Percentiles rank a stretch among this genome's conserved stretches.
These are phyloP conservation scores for Pezicula rhizophila DNA, from an alignment of 2,329 filamentous ascomycete genomes.

Conservation along the genomic window DNA sequence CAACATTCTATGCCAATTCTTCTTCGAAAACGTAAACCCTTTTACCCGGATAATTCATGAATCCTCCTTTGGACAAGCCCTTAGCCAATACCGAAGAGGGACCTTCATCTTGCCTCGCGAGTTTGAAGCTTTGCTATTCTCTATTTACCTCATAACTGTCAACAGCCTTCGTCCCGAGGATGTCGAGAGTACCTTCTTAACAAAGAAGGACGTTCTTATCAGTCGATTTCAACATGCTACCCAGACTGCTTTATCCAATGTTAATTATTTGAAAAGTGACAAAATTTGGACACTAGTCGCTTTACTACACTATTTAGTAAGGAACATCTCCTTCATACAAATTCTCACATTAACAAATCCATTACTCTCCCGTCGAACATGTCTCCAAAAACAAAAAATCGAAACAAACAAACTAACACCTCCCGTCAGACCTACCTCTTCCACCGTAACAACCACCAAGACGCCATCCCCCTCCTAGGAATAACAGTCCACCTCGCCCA, in stretches of 20 bases:
- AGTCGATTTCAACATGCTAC: slow-evolving; percentile 5
- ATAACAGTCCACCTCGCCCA: slow-evolving; percentile 60
- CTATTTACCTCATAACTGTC: slow-evolving; percentile 54
- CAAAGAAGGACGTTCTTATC: slow-evolving; percentile 8
- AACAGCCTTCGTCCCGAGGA: slow-evolving; percentile 49
- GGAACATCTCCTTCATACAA: background rate
- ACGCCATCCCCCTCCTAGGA: slow-evolving; percentile 55
- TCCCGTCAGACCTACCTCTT: slow-evolving; percentile 14
- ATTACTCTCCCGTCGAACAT: too few species aligned
- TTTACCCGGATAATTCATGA: slow-evolving; percentile 62
- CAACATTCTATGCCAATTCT: slow-evolving; percentile 61
- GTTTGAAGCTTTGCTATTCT: slow-evolving; percentile 64
- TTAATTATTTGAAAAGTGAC: slow-evolving; percentile 14
- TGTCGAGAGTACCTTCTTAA: slow-evolving; percentile 26
- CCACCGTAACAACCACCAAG: slow-evolving; percentile 46
- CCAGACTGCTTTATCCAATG: slow-evolving; percentile 11
- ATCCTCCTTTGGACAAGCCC: slow-evolving; percentile 53
- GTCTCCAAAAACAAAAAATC: too few species aligned
- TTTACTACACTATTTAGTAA: slow-evolving; percentile 17
- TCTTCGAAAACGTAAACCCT: slow-evolving; percentile 63
- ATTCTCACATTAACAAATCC: too few species aligned
- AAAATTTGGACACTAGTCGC: slow-evolving; percentile 9
- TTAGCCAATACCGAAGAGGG: slow-evolving; percentile 52
- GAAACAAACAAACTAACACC: too few species aligned
- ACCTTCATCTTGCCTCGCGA: slow-evolving; percentile 30